Conservation (phyloP, 257 asterid genomes). For the Solanum pennellii region DNA sequence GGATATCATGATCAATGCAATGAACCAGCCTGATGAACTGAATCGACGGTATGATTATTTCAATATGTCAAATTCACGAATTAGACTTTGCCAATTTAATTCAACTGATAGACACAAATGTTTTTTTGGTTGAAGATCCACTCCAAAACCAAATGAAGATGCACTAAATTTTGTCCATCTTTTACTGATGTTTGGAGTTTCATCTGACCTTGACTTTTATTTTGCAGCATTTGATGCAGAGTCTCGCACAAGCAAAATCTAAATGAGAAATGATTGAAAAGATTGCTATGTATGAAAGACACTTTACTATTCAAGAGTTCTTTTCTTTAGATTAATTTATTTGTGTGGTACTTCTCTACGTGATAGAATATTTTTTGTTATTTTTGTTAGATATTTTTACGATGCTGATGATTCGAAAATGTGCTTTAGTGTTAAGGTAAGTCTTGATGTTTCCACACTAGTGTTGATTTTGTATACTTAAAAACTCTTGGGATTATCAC, state of each 20-base stretch:
- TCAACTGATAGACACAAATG: neutral
- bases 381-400: neutral
- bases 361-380: neutral
- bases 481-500: too few relatives aligned
- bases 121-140: slow-evolving; percentile 20
- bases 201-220: neutral
- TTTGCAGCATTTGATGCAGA: too few relatives aligned
- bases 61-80: neutral
- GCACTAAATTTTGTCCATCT: slow-evolving; percentile 7
- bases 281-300: slow-evolving; percentile 29
- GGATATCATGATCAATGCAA: slow-evolving; percentile 45
- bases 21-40: slow-evolving; percentile 23
- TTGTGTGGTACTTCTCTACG: neutral
- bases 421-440: neutral
- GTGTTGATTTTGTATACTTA: too few relatives aligned
- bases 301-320: neutral
- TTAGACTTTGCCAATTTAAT: neutral
- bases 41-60: slow-evolving; percentile 29
- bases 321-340: neutral
- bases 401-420: slow-evolving; percentile 2
- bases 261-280: slow-evolving; percentile 22
- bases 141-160: slow-evolving; percentile 26
- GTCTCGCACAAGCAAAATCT: too few relatives aligned
- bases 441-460: neutral
- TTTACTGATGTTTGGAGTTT: neutral